Evolutionary conservation across 805 yeast genomes (phyloP).

Genomic region (Starmerella floris): DNA sequence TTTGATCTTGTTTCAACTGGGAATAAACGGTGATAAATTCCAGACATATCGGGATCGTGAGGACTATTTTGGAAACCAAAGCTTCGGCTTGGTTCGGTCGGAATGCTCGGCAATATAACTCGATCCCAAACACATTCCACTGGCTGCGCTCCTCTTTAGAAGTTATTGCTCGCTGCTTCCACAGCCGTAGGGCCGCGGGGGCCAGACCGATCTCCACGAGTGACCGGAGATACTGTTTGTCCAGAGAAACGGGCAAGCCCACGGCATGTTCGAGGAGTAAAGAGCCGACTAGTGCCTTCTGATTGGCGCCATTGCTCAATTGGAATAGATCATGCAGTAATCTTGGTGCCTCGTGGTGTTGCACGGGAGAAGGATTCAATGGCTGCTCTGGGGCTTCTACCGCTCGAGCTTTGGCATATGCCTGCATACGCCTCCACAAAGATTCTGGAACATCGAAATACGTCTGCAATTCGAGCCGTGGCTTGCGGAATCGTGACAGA

Average conservation of each 20-base stretch:
- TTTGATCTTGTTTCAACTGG: neutral
- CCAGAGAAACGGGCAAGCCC: neutral
- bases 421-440: neutral
- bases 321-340: neutral
- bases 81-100: slow-evolving; percentile 6
- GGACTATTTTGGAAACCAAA: neutral
- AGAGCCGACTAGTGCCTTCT: slow-evolving; percentile 4
- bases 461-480: neutral
- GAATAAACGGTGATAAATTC: slow-evolving; percentile 5
- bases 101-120: slow-evolving; percentile 1
- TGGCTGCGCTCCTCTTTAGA: neutral
- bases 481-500: neutral
- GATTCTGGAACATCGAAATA: neutral
- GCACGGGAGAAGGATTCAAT: neutral
- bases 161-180: neutral
- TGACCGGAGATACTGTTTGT: neutral
- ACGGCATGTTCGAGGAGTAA: slow-evolving; percentile 3
- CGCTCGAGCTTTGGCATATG: neutral
- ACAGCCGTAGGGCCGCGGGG: slow-evolving; percentile 2
- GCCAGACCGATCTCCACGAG: slow-evolving; percentile 1
- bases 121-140: neutral
- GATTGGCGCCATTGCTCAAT: neutral
- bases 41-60: neutral
- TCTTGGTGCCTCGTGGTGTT: neutral
- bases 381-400: neutral